Evolutionary conservation across 371 early-diverging fungal genomes (phyloP), one percentile per base, ranked within the genome.

Genomic region (Apophysomyces ossiformis): DNA sequence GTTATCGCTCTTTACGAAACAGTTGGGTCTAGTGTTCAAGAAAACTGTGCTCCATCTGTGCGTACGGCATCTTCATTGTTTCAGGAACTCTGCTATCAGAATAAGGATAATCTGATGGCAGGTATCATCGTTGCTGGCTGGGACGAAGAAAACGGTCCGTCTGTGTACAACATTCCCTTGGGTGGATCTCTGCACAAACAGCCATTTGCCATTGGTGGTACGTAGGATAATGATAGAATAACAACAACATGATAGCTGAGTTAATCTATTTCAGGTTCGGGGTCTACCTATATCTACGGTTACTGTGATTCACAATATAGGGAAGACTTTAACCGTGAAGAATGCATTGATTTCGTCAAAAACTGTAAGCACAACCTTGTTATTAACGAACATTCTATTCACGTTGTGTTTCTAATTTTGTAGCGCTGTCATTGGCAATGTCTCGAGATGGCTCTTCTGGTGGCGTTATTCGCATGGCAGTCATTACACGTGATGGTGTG

Each of bases 61-160:
- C 88, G 91, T 63, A 90, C 91, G 59, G 99, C 96, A n/a, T 95
- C 99, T 15, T 82, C 92, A 35, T 71, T 99, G 60, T 96, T 98
- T 84, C 96, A 94, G 63, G 92, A 96, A 71, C 71, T 99, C 26
- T 94, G 96, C 82, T 99, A 99, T 81, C 81, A 90, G 64, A 97
- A 99, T 86, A 97, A 96, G 84, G 91, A 95, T 76, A 67, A 67
- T 58, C 78, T 99, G 65, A 80, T 79, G 54, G 99, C 99, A n/a
- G 98, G 97, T 46, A 93, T 99, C 72, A 99, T 99, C 75, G 94
- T 99, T 39, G 99, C 95, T 50, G 99, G 99, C 50, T 98, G 95
- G 93, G 99, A 99, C 81, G 87, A 93, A 71, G 81, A 90, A 63
- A 85, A 92, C 50, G 96, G 97, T n/a, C 93, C 93, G 7, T 79